Evolutionary conservation across 257 asterid species (phyloP), one percentile per base, ranked within the genome.

Genomic region (Forsythia suspensa): DNA sequence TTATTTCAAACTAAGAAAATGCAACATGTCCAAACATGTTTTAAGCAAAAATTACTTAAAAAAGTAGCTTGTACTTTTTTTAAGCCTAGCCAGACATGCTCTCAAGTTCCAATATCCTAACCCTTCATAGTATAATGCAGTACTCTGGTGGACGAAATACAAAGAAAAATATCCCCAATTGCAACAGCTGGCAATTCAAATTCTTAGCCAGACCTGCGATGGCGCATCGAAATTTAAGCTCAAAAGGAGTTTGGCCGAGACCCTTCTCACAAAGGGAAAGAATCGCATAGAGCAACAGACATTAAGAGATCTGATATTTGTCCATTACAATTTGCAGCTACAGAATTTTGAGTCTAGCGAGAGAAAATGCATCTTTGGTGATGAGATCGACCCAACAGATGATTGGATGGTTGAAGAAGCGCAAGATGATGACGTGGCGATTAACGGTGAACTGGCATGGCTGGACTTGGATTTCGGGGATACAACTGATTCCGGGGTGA

Each of bases 181-280:
- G 76, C 96, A 90, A 77, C 83, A 61, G 79, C 52, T 88, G 38
- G 96, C 96, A 0, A 24, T 87, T 46, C 86, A 86, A 74, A 84
- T 85, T 24, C 84, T 91, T 44, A 85, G 92, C 83, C 96, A 93
- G 80, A 86, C 90, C 2, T 90, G 96, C 68, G 82, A 79, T 3
- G 91, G 92, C 20, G 91, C 88, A 18, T 82, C 90, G 9, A 87
- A 72, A 66, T 88, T 86, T 66, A 84, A 68, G 78, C 91, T 93
- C 9, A 81, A 79, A 57, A 86, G 84, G 76, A 74, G 80, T 44
- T 75, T 84, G 80, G 92, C 80, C 0, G 92, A 88, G 85, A 70
- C 67, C 12, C 76, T 89, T 12, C 84, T 86, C 34, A 43, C 77
- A 2, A 36, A 71, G 48, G 83, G 81, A 46, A 77, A 41, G 72